phyloP scores from a whole-genome alignment of 1,139 yeast genomes.

The Candida dubliniensis region DNA sequence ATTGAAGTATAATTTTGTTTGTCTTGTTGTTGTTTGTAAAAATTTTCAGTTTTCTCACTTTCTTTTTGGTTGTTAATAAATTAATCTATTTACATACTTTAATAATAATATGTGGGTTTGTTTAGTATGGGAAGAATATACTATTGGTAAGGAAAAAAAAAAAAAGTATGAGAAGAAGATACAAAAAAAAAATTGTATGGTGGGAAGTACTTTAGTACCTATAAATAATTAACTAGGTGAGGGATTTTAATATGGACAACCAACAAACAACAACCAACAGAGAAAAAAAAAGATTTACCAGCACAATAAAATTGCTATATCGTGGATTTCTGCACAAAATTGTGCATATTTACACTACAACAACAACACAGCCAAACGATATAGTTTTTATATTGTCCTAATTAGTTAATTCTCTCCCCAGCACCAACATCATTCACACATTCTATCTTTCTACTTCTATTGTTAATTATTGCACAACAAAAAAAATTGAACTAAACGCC shows the following conservation, averaged over 20 bases:
- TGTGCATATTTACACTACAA: too few species aligned
- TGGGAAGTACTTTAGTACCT: slow-evolving; percentile 4
- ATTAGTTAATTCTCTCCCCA: too few species aligned
- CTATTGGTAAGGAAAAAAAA: slow-evolving; percentile 3
- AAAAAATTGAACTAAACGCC: too few species aligned
- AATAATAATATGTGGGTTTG: neutral
- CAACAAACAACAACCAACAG: neutral
- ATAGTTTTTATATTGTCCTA: too few species aligned
- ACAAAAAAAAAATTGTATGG: neutral
- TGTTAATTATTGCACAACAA: too few species aligned
- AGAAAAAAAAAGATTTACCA: neutral
- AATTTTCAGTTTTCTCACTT: slow-evolving; percentile 2
- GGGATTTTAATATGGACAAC: neutral
- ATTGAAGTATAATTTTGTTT: neutral
- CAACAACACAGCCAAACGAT: too few species aligned
- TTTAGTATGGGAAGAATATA: neutral
- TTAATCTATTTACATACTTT: slow-evolving; percentile 1
- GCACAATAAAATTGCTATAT: too few species aligned
- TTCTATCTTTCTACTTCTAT: too few species aligned
- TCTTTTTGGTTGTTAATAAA: neutral
- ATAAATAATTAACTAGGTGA: neutral
- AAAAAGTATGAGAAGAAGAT: neutral
- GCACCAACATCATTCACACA: too few species aligned
- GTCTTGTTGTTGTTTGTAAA: neutral
- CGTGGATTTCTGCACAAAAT: too few species aligned